These are phyloP conservation scores for Rhizopus stolonifer DNA, from an alignment of 371 early-diverging fungal genomes.

Conservation along the genomic window DNA sequence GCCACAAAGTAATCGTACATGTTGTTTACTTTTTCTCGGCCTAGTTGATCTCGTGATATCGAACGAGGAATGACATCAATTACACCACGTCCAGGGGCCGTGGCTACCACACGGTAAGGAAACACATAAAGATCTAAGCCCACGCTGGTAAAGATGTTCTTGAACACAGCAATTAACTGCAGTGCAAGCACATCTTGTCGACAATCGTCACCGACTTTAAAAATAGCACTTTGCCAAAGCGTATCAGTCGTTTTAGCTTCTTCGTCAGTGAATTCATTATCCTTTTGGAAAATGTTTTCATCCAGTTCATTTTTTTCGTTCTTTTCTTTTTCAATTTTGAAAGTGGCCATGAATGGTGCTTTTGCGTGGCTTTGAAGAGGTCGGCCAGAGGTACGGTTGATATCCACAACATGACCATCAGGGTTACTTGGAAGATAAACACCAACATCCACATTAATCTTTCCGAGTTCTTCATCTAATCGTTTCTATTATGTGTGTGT, in stretches of 20 bases:
- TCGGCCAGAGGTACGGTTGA: constrained; percentile 93
- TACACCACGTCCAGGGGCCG: constrained; percentile 96
- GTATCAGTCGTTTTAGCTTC: constrained; percentile 20
- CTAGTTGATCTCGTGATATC: constrained; percentile 97
- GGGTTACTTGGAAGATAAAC: constrained; percentile 98
- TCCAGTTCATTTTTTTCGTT: constrained; percentile 43
- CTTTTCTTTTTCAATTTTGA: constrained; percentile 76
- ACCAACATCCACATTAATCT: constrained; percentile 93
- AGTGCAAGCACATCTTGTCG: constrained; percentile 98
- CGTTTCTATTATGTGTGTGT: constrained; percentile 33
- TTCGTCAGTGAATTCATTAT: constrained; percentile 14
- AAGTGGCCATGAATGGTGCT: constrained; percentile 99
- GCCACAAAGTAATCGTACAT: constrained; percentile 94
- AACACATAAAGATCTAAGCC: constrained; percentile 95
- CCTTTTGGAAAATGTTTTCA: constrained; percentile 46
- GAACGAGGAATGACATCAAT: constrained; percentile 99
- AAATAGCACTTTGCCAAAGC: constrained; percentile 87
- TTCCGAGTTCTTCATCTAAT: constrained; percentile 94
- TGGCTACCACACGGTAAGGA: constrained; percentile 98
- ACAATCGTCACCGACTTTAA: constrained; percentile 99
- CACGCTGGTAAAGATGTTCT: constrained; percentile 89
- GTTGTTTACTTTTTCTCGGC: constrained; percentile 97
- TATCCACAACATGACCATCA: constrained; percentile 92
- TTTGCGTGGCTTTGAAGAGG: constrained; percentile 99
- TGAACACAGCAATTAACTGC: constrained; percentile 98